These are phyloP conservation scores for Torrubiella hemipterigena DNA, from an alignment of 2,329 filamentous ascomycete genomes.

Conservation along the genomic window DNA sequence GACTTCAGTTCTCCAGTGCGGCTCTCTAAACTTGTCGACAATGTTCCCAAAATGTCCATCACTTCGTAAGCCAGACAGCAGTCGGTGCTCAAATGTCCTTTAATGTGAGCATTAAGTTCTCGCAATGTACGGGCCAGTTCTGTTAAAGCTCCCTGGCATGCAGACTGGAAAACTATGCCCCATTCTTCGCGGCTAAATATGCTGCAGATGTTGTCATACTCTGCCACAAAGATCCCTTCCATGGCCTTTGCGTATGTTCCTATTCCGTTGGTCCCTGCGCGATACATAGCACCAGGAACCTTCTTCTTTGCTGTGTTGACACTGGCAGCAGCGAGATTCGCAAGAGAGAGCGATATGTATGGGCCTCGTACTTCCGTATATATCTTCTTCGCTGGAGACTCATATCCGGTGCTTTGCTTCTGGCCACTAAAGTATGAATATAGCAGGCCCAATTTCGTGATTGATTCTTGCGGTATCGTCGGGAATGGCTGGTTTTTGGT, in stretches of 20 bases:
- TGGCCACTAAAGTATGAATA: constrained; percentile 63
- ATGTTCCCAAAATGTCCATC: constrained; percentile 72
- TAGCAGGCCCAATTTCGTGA: constrained; percentile 66
- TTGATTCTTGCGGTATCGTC: constrained; percentile 61
- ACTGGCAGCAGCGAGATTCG: constrained; percentile 79
- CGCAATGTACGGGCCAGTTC: constrained; percentile 78
- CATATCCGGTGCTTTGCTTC: constrained; percentile 37
- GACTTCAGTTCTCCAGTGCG: constrained; percentile 78
- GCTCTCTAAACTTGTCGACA: constrained; percentile 69
- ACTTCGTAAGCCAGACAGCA: constrained; percentile 95
- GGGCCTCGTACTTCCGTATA: constrained; percentile 80
- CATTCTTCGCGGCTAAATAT: constrained; percentile 82
- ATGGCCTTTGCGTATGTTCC: constrained; percentile 78
- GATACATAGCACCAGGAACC: constrained; percentile 72
- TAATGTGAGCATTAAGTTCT: constrained; percentile 84
- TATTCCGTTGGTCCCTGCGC: constrained; percentile 81
- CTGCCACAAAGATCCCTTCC: constrained; percentile 75
- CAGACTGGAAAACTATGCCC: constrained; percentile 64
- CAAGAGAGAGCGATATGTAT: constrained; percentile 71
- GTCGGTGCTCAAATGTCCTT: constrained; percentile 74
- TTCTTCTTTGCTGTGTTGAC: constrained; percentile 74
- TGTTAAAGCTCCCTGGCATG: constrained; percentile 64
- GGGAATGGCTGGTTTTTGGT: constrained; percentile 85
- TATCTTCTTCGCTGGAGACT: constrained; percentile 64
- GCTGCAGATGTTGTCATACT: constrained; percentile 82